These are phyloP conservation scores for Cenchrus purpureus DNA, from an alignment of 176 grass and related monocot genomes.

Conservation along the genomic window DNA sequence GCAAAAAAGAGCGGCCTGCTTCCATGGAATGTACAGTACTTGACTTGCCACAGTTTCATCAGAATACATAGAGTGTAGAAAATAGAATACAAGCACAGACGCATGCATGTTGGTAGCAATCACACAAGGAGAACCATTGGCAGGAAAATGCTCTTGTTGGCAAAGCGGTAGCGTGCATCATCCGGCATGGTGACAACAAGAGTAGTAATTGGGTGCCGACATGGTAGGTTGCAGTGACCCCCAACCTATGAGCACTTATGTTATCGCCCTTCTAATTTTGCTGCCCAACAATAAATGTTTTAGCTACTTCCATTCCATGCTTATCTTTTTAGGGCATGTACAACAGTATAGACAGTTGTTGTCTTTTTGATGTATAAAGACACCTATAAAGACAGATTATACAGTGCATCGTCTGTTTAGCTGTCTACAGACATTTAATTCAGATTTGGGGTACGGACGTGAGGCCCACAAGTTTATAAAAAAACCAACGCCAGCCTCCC, in stretches of 20 bases:
- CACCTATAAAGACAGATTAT: too few species aligned
- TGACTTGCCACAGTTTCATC: neutral
- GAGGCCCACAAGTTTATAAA: too few species aligned
- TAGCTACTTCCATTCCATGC: neutral
- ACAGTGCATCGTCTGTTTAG: too few species aligned
- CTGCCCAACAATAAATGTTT: conserved; percentile 54
- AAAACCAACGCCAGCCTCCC: too few species aligned
- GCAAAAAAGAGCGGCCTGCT: neutral
- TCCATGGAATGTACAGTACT: conserved; percentile 1
- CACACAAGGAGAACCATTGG: conserved; percentile 12
- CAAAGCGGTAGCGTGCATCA: conserved; percentile 25
- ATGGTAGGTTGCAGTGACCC: conserved; percentile 48
- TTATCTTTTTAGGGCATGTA: too few species aligned
- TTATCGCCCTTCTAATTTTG: conserved; percentile 51
- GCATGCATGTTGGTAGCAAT: conserved; percentile 27
- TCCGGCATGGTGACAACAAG: conserved; percentile 2
- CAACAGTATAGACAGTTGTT: too few species aligned
- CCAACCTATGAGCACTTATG: conserved; percentile 35
- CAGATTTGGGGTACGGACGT: too few species aligned
- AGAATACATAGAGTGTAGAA: too few species aligned
- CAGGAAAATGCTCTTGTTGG: conserved; percentile 1
- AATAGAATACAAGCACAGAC: neutral
- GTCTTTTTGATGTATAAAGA: too few species aligned
- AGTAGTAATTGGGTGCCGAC: conserved; percentile 50
- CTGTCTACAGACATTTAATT: too few species aligned